phyloP scores from a whole-genome alignment of 345 rosid species.

The Diplotaxis tenuifolia region DNA sequence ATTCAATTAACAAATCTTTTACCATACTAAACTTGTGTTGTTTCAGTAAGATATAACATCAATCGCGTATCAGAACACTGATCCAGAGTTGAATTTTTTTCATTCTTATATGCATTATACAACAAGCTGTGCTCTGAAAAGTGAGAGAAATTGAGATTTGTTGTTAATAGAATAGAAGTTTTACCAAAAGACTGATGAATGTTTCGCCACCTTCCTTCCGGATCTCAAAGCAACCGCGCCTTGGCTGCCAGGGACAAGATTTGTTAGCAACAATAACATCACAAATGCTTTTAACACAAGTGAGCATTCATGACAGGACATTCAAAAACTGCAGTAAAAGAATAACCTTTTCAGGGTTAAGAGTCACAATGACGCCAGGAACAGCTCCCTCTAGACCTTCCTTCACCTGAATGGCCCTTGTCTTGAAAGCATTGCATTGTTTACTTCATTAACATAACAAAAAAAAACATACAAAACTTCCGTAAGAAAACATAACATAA shows the following conservation, averaged over 20 bases:
- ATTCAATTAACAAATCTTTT: neutral
- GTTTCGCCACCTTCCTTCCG: constrained; percentile 67
- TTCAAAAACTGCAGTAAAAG: neutral
- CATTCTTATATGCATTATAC: neutral
- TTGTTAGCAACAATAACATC: neutral
- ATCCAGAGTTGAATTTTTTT: neutral
- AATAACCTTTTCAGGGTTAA: constrained; percentile 76
- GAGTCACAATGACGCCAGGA: constrained; percentile 57
- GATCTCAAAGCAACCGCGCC: constrained; percentile 92
- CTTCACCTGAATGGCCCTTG: constrained; percentile 72
- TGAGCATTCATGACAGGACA: neutral
- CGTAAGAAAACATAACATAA: neutral
- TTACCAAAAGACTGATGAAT: constrained; percentile 89
- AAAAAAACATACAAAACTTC: neutral
- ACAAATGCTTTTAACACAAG: neutral
- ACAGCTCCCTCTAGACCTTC: constrained; percentile 58
- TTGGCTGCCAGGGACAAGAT: constrained; percentile 50
- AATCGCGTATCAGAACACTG: neutral
- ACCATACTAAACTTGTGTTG: neutral
- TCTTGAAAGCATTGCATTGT: constrained; percentile 85
- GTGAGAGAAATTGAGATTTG: neutral
- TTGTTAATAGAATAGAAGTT: constrained; percentile 4
- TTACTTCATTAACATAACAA: constrained; percentile 46
- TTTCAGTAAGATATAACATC: neutral
- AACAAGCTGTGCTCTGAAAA: neutral